Conservation (phyloP, 2,329 filamentous ascomycete genomes). For the Pseudogymnoascus sp. region DNA sequence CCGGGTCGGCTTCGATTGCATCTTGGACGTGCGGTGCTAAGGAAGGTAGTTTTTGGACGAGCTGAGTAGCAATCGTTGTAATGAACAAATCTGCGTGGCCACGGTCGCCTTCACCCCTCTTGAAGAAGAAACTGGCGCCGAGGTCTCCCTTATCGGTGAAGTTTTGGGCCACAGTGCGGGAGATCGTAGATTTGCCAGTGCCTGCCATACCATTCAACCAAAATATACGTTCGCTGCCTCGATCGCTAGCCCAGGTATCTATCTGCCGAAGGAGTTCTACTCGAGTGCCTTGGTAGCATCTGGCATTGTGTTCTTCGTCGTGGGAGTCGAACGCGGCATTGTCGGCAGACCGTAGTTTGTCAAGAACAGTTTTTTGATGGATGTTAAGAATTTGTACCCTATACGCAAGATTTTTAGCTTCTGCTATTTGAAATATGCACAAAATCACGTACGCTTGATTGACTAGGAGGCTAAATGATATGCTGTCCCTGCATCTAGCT, state of each 20-base stretch:
- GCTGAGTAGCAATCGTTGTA: conserved; percentile 33
- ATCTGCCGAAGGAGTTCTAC: conserved; percentile 28
- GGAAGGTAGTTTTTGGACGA: conserved; percentile 22
- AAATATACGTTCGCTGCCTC: conserved; percentile 13
- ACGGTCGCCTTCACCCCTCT: conserved; percentile 27
- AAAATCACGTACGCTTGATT: conserved; percentile 29
- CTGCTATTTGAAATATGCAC: not conserved
- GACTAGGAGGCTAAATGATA: conserved; percentile 29
- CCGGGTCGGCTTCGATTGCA: conserved; percentile 16
- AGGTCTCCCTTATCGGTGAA: conserved; percentile 12
- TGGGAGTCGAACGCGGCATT: conserved; percentile 31
- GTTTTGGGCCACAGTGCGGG: conserved; percentile 11
- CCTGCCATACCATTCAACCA: not conserved
- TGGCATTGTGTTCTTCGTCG: conserved; percentile 27
- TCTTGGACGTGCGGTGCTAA: conserved; percentile 17
- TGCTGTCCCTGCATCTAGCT: conserved; percentile 22
- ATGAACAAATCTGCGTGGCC: conserved; percentile 33
- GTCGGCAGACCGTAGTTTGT: conserved; percentile 10
- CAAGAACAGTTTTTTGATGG: conserved; percentile 5
- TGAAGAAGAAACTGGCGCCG: not conserved
- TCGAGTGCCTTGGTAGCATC: conserved; percentile 29
- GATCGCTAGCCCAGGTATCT: conserved; percentile 24
- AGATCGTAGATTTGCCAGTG: conserved; percentile 9
- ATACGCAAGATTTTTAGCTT: not conserved
- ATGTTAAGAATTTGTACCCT: conserved; percentile 9